Evolutionary conservation across 129 eudicot genomes (phyloP), one percentile per base, ranked within the genome.

Genomic region (Rutidosis leptorrhynchoides): DNA sequence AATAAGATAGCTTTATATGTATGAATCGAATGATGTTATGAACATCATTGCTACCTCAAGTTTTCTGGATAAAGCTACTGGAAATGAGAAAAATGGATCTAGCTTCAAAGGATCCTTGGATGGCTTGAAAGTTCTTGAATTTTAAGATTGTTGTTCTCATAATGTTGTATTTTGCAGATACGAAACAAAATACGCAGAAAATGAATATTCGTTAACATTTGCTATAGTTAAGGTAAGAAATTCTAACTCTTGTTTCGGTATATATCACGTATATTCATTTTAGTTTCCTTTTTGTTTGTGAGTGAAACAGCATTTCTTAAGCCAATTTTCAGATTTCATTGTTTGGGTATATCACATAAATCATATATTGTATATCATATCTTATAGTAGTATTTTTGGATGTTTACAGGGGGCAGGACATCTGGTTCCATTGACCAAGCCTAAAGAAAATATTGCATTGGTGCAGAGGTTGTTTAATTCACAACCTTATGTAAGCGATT

Each of bases 381-480:
- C 40, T 33, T 33, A 33, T 3, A 33, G n/a, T n/a, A n/a, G n/a
- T n/a, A n/a, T 8, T 33, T 30, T 37, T 37, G 16, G 58, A 15
- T 52, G 7, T 52, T 62, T 33, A 19, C 27, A 62, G 51, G 67
- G 57, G 3, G 69, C 69, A 15, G 69, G 69, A 43, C 69, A 64
- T 43, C 15, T 64, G 1, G 56, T 64, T 49, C 56, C 69, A 24
- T 0, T 1, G 7, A 42, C 15, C 57, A 64, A 64, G 56, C 69
- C 69, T 16, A 64, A 42, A 42, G 69, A 64, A 64, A 42, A 37
- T 15, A 1, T 64, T 26, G 24, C 9, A 17, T 26, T 25, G 15
- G 16, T 7, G 3, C 22, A 43, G 22, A 64, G 37, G 7, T 64
- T 56, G 69, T 64, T 43, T 6, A 22, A 21, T 14, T 64, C 69